These are phyloP conservation scores for Epichloe sp. DNA, from an alignment of 2,329 filamentous ascomycete species.

Conservation along the genomic window DNA sequence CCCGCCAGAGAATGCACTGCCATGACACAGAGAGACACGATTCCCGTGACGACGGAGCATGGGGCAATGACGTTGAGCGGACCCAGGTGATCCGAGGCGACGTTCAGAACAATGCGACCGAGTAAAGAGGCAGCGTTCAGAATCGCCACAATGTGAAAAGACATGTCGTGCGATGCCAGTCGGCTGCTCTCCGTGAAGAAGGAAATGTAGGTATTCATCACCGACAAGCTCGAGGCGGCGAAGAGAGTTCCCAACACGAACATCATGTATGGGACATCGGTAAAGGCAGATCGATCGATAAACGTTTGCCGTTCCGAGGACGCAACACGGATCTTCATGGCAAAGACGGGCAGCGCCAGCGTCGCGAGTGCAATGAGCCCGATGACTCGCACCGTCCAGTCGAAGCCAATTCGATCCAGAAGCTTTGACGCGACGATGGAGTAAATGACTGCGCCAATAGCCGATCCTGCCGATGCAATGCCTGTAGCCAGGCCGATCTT, in stretches of 20 bases:
- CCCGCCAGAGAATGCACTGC: conserved; percentile 19
- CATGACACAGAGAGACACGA: conserved; percentile 23
- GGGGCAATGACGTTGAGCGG: conserved; percentile 22
- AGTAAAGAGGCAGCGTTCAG: conserved; percentile 32
- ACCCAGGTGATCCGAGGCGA: conserved; percentile 21
- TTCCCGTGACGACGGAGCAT: conserved; percentile 15
- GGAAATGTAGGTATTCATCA: conserved; percentile 33
- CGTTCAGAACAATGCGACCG: conserved; percentile 30
- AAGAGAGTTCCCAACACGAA: conserved; percentile 22
- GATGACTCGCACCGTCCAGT: conserved; percentile 34
- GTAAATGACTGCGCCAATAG: conserved; percentile 10
- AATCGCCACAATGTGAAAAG: conserved; percentile 29
- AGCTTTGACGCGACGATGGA: conserved; percentile 27
- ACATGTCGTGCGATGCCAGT: conserved; percentile 20
- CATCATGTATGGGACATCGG: conserved; percentile 28
- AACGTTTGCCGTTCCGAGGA: conserved; percentile 34
- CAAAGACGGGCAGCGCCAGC: conserved; percentile 21
- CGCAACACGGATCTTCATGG: conserved; percentile 19
- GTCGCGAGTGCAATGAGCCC: conserved; percentile 29
- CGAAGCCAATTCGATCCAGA: conserved; percentile 39
- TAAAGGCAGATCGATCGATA: conserved; percentile 37
- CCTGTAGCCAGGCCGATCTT: conserved; percentile 16
- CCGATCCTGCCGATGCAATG: conserved; percentile 17
- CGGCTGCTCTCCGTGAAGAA: conserved; percentile 27
- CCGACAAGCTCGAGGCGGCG: conserved; percentile 34